Percentiles rank a stretch among this genome's conserved stretches.
phyloP scores from a whole-genome alignment of 1,284 basidiomycete species.

The Tilletia indica region DNA sequence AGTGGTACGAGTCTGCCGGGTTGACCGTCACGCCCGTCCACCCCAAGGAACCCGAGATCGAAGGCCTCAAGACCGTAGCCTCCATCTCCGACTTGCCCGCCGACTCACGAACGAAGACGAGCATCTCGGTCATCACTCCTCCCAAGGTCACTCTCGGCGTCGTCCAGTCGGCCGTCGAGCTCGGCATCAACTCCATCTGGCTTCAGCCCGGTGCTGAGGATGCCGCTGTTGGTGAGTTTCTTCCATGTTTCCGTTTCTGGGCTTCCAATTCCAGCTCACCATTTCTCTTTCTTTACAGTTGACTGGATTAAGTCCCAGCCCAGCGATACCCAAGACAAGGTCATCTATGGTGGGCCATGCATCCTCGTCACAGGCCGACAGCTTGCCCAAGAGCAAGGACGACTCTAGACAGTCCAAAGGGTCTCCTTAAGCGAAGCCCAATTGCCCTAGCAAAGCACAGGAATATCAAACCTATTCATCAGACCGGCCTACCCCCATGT shows the following conservation, averaged over 20 bases:
- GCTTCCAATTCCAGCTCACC: too few relatives aligned
- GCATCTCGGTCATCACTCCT: constrained; percentile 49
- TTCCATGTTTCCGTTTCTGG: background rate
- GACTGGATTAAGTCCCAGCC: constrained; percentile 43
- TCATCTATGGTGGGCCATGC: constrained; percentile 51
- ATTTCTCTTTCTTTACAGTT: constrained; percentile 17
- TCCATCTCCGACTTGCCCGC: constrained; percentile 23
- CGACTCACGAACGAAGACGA: constrained; percentile 30
- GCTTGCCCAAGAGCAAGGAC: constrained; percentile 45
- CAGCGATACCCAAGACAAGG: constrained; percentile 32
- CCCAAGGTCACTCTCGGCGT: constrained; percentile 43
- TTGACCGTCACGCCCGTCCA: constrained; percentile 47
- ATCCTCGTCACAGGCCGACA: constrained; percentile 48
- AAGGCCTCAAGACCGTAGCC: constrained; percentile 28
- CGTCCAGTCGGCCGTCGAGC: constrained; percentile 37
- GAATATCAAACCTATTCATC: too few relatives aligned
- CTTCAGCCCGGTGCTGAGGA: constrained; percentile 49
- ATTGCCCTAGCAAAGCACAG: too few relatives aligned
- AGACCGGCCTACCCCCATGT: too few relatives aligned
- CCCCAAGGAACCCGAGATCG: constrained; percentile 42
- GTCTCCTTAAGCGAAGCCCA: too few relatives aligned
- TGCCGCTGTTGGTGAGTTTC: constrained; percentile 29
- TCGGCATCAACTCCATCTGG: constrained; percentile 44
- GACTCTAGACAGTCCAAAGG: constrained; percentile 25
- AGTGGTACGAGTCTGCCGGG: constrained; percentile 45